These are phyloP conservation scores for Microdochium paspali DNA, from an alignment of 2,329 filamentous ascomycete species.

Conservation along the genomic window DNA sequence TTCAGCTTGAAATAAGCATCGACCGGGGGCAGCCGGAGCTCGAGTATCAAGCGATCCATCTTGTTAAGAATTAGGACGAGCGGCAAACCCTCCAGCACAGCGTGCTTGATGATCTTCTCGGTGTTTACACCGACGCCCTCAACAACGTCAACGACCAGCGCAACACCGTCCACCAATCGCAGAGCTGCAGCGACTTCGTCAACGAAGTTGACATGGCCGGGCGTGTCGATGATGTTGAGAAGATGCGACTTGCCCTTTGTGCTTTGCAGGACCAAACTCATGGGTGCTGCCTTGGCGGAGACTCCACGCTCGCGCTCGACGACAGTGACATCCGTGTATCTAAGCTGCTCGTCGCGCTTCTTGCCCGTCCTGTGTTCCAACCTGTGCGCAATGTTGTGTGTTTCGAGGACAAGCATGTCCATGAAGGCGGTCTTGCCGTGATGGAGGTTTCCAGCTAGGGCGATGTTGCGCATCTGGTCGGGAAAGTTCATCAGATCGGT, in stretches of 20 bases:
- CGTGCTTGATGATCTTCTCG: slow-evolving; percentile 94
- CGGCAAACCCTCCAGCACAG: slow-evolving; percentile 80
- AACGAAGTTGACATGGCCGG: slow-evolving; percentile 96
- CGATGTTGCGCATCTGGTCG: slow-evolving; percentile 87
- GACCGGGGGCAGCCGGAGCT: slow-evolving; percentile 85
- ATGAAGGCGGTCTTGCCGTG: slow-evolving; percentile 97
- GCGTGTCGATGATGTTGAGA: slow-evolving; percentile 90
- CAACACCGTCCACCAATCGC: slow-evolving; percentile 82
- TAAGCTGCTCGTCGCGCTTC: slow-evolving; percentile 77
- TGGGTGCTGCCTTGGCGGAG: slow-evolving; percentile 87
- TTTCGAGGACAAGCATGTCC: slow-evolving; percentile 96
- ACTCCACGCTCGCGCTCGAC: slow-evolving; percentile 83
- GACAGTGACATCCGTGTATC: slow-evolving; percentile 89
- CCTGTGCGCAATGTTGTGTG: slow-evolving; percentile 74
- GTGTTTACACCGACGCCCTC: slow-evolving; percentile 99
- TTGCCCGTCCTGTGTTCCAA: slow-evolving; percentile 74
- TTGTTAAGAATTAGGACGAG: slow-evolving; percentile 93
- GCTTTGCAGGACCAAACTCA: slow-evolving; percentile 83
- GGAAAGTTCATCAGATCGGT: slow-evolving; percentile 93
- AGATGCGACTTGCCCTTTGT: slow-evolving; percentile 92
- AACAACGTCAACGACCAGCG: slow-evolving; percentile 89
- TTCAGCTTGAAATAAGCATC: slow-evolving; percentile 99
- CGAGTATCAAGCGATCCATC: slow-evolving; percentile 88
- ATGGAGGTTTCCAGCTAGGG: slow-evolving; percentile 84
- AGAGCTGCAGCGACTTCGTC: slow-evolving; percentile 89